Evolutionary conservation across 192 early-diverging fungal genomes (phyloP).

Genomic region (Linnemannia schmuckeri): DNA sequence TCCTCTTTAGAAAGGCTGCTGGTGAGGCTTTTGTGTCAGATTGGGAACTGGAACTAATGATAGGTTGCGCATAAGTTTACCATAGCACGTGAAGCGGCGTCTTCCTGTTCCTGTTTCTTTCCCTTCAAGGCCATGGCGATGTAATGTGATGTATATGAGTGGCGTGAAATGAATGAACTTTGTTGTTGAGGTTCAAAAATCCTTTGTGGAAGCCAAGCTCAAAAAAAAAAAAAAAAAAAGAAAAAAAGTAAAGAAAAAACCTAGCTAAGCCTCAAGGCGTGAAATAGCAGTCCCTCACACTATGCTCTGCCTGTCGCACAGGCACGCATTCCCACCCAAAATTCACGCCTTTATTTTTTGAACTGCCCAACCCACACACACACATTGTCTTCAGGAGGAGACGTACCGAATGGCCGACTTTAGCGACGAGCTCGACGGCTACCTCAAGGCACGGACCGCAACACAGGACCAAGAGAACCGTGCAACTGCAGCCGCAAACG

Average conservation of each 20-base stretch:
- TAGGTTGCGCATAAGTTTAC: background rate
- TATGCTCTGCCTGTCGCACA: background rate
- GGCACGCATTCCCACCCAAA: background rate
- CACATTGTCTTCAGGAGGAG: background rate
- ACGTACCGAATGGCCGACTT: constrained; percentile 33
- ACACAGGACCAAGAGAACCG: constrained; percentile 28
- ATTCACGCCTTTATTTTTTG: background rate
- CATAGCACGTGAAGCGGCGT: constrained; percentile 22
- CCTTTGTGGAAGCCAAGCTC: background rate
- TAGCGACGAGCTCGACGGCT: constrained; percentile 48
- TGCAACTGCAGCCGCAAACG: constrained; percentile 29
- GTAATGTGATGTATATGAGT: background rate
- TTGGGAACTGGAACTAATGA: background rate
- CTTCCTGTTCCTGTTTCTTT: constrained; percentile 23
- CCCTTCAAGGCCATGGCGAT: constrained; percentile 31
- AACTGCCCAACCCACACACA: background rate
- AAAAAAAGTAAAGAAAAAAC: constrained; percentile 6
- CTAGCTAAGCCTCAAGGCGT: background rate
- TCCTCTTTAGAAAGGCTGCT: background rate
- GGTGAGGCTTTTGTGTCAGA: background rate
- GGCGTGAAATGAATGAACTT: constrained; percentile 2
- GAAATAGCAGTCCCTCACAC: background rate
- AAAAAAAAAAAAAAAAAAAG: constrained; percentile 13
- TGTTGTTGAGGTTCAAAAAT: background rate
- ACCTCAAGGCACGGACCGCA: constrained; percentile 35